A percentile compares a stretch with the other conserved stretches of the same genome.
phyloP scores from a whole-genome alignment of 139 green algal genomes.

The Microglena sp. region DNA sequence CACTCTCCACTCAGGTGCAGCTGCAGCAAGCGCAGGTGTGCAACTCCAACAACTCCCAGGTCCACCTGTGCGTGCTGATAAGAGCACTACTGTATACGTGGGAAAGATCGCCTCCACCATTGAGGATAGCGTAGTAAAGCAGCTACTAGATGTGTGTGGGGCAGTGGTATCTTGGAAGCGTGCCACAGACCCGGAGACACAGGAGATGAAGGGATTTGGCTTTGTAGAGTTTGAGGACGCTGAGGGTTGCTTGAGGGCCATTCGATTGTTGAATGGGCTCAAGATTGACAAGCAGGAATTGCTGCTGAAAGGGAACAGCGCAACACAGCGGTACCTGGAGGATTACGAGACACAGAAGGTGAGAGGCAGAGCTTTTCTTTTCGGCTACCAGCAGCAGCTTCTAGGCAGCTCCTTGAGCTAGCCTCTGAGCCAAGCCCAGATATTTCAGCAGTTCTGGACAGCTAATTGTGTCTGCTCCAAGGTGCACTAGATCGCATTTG shows the following conservation, averaged over 20 bases:
- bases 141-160: constrained; percentile 76
- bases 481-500: too few species aligned
- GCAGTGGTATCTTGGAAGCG: constrained; percentile 78
- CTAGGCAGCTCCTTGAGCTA: too few species aligned
- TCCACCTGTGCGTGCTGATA: constrained; percentile 18
- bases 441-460: too few species aligned
- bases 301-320: constrained; percentile 70
- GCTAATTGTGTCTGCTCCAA: too few species aligned
- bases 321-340: constrained; percentile 54
- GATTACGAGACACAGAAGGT: constrained; percentile 28
- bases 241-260: constrained; percentile 44
- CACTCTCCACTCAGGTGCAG: not conserved
- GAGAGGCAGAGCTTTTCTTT: too few species aligned
- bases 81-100: constrained; percentile 67
- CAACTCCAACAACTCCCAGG: not conserved
- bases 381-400: too few species aligned
- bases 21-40: not conserved
- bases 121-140: constrained; percentile 44
- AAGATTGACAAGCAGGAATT: constrained; percentile 62
- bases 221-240: constrained; percentile 69
- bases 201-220: constrained; percentile 23
- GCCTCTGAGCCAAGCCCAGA: too few species aligned
- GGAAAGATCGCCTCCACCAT: constrained; percentile 81
- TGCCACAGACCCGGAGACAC: constrained; percentile 60
- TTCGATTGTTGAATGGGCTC: constrained; percentile 46